Evolutionary conservation across 441 rosid species (phyloP).

Genomic region (Syzygium syzygioides): DNA sequence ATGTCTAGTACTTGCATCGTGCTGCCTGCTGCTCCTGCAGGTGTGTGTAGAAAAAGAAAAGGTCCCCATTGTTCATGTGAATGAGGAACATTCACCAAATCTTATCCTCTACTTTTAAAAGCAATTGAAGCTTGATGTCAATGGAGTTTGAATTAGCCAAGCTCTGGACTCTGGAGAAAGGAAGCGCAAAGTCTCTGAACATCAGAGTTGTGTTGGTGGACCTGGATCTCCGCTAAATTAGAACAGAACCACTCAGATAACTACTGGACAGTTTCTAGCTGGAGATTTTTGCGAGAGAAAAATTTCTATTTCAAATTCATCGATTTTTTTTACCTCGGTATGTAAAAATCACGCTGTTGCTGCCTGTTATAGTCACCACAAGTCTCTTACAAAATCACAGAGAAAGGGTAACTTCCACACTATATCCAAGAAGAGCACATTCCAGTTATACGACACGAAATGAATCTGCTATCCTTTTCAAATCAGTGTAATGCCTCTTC

Average conservation of each 20-base stretch:
- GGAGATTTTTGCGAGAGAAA: background rate
- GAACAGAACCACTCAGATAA: background rate
- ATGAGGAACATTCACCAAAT: background rate
- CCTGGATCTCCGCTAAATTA: background rate
- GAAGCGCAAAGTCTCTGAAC: background rate
- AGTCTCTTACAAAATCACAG: background rate
- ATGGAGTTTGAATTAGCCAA: background rate
- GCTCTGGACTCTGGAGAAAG: background rate
- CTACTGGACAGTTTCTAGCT: background rate
- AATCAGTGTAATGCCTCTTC: slow-evolving; percentile 89
- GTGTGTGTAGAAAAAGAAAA: background rate
- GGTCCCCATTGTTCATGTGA: background rate
- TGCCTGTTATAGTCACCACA: background rate
- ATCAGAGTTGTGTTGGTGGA: background rate
- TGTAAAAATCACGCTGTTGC: background rate
- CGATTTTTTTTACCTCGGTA: background rate
- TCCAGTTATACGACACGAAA: slow-evolving; percentile 60
- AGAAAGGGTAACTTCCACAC: background rate
- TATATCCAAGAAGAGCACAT: background rate
- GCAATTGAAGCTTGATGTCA: background rate
- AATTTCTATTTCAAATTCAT: background rate
- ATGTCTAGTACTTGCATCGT: background rate
- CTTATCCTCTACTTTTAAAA: background rate
- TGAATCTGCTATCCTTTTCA: slow-evolving; percentile 79
- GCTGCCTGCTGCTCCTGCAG: background rate